Evolutionary conservation across 140 eudicot species (phyloP), one percentile per base, ranked within the genome.

Genomic region (Ambrosia hybrid): DNA sequence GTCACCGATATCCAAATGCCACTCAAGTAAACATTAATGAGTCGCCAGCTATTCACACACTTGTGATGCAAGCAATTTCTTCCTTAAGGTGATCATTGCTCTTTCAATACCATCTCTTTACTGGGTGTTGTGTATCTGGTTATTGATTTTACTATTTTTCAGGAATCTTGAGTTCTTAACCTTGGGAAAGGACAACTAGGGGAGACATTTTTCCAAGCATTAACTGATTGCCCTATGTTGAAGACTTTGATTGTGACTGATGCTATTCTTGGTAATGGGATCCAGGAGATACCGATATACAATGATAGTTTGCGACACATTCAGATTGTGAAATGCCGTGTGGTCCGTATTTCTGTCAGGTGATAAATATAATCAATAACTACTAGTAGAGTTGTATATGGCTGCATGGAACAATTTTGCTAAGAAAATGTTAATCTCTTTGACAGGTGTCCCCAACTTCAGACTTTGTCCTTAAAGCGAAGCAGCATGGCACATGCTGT

Each of bases 401-500:
- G 46, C 16, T 38, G 55, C 38, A 52, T 76, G 33, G 11, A 57
- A 51, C 58, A 65, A 37, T 14, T 70, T 63, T 76, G 65, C 77
- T 30, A 30, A 30, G 2, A 36, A 9, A 15, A 15, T 71, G 80
- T 73, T 45, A 30, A 55, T 72, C 51, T 56, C 39, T 34, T 65
- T 66, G 73, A 39, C 91, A 94, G 99, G 88, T 94, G 99, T 75
- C 96, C 99, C 9, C 97, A 86, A 74, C 96, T 94, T 74, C 85
- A 81, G 70, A 84, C 90, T 7, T 77, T 94, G 85, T 94, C 99
- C 14, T 81, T 94, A 69, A 94, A 88, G 83, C 84, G 99, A 26
- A 94, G 97, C 74, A 88, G 91, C 83, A 94, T 94, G 99, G 96
- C 96, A 57, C 96, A 94, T 73, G 96, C 88, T 16, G 90, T 77